These are phyloP conservation scores for Cucurbita pepo DNA, from an alignment of 306 rosid genomes.

Conservation along the genomic window DNA sequence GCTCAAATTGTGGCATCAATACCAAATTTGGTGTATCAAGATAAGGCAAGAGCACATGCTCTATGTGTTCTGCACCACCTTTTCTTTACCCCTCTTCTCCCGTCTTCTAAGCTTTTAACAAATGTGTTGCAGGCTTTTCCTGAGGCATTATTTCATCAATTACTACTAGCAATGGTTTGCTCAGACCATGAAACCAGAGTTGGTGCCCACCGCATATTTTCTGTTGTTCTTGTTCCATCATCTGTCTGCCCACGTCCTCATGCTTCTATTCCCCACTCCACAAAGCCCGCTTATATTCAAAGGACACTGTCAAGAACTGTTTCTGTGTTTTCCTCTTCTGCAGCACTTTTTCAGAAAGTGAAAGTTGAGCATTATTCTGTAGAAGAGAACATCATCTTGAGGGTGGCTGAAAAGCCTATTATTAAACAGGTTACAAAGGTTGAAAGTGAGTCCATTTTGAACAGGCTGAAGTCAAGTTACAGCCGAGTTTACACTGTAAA, in stretches of 20 bases:
- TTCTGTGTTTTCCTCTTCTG: constrained; percentile 78
- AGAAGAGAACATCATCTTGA: constrained; percentile 1
- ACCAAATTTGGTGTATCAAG: constrained; percentile 21
- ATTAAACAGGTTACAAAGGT: constrained; percentile 10
- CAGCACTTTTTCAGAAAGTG: constrained; percentile 69
- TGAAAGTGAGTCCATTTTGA: constrained; percentile 27
- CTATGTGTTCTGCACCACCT: neutral
- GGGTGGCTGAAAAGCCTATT: neutral
- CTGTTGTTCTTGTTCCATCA: constrained; percentile 74
- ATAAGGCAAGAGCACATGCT: constrained; percentile 19
- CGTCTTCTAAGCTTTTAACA: neutral
- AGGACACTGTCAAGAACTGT: constrained; percentile 74
- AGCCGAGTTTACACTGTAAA: constrained; percentile 26
- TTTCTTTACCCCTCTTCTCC: neutral
- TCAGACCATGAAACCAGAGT: constrained; percentile 78
- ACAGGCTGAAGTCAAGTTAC: constrained; percentile 49
- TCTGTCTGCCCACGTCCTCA: constrained; percentile 38
- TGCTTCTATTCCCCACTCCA: constrained; percentile 21
- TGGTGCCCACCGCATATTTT: constrained; percentile 73
- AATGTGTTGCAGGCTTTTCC: constrained; percentile 20
- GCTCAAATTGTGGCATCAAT: constrained; percentile 25
- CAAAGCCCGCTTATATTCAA: constrained; percentile 33
- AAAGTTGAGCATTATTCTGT: neutral
- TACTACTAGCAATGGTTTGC: constrained; percentile 71
- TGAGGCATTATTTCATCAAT: constrained; percentile 24